These are phyloP conservation scores for Agaricales sp. DNA, from an alignment of 1,284 basidiomycete genomes.

Conservation along the genomic window DNA sequence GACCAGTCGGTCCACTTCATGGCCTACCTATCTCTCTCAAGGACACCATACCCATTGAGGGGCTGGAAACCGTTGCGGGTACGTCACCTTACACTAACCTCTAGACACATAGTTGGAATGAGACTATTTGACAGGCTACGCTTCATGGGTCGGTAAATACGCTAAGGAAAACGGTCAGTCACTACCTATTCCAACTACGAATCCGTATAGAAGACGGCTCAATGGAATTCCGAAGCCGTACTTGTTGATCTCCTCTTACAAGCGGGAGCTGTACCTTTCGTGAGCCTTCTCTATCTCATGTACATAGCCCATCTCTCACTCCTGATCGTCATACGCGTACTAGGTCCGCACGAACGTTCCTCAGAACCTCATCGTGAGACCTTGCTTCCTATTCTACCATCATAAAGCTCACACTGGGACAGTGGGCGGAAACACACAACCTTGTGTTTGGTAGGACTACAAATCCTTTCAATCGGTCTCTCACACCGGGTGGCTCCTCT, in stretches of 20 bases:
- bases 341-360: slow-evolving; percentile 32
- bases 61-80: slow-evolving; percentile 49
- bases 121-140: slow-evolving; percentile 21
- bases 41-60: slow-evolving; percentile 50
- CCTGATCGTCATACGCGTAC: background rate
- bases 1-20: slow-evolving; percentile 45
- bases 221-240: background rate
- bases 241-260: slow-evolving; percentile 28
- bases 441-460: slow-evolving; percentile 30
- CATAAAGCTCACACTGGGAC: slow-evolving; percentile 11
- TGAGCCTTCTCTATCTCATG: background rate
- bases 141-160: slow-evolving; percentile 28
- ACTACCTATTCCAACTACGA: background rate
- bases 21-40: slow-evolving; percentile 58
- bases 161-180: slow-evolving; percentile 21
- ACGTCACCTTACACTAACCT: slow-evolving; percentile 8
- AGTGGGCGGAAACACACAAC: slow-evolving; percentile 23
- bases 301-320: background rate
- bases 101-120: slow-evolving; percentile 7
- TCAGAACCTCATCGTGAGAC: slow-evolving; percentile 29
- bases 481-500: slow-evolving; percentile 46
- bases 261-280: slow-evolving; percentile 1
- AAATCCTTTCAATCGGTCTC: slow-evolving; percentile 34
- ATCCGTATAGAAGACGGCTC: background rate
- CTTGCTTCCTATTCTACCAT: slow-evolving; percentile 16